phyloP scores from a whole-genome alignment of 2,329 filamentous ascomycete genomes.

The Lecanoromycetidae sp. region DNA sequence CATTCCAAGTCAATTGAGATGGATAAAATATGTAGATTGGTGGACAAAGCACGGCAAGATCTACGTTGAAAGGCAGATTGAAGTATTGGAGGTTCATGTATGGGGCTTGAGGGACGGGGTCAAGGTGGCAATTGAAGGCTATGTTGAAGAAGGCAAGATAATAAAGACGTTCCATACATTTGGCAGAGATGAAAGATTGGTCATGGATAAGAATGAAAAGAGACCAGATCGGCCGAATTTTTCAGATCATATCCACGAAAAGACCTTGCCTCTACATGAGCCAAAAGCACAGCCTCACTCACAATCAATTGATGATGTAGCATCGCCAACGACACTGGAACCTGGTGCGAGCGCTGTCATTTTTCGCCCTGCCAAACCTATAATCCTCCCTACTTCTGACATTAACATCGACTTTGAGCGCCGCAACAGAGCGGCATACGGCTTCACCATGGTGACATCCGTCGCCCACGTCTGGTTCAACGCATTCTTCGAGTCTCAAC shows the following conservation, averaged over 20 bases:
- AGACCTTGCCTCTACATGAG: background rate
- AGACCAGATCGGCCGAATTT: slow-evolving; percentile 41
- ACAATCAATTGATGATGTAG: slow-evolving; percentile 25
- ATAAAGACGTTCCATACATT: slow-evolving; percentile 81
- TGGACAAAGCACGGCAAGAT: slow-evolving; percentile 67
- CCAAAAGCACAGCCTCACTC: background rate
- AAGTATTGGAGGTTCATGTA: slow-evolving; percentile 77
- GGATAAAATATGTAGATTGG: slow-evolving; percentile 75
- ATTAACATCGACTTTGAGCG: slow-evolving; percentile 84
- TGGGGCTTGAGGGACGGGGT: slow-evolving; percentile 84
- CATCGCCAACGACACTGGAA: slow-evolving; percentile 28
- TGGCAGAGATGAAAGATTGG: slow-evolving; percentile 54
- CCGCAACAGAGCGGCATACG: slow-evolving; percentile 65
- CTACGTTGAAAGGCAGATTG: slow-evolving; percentile 71
- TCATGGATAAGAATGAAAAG: slow-evolving; percentile 50
- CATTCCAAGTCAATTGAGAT: slow-evolving; percentile 83
- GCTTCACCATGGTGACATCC: slow-evolving; percentile 79
- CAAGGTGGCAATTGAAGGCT: slow-evolving; percentile 75
- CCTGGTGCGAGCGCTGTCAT: slow-evolving; percentile 61
- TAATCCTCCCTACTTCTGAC: slow-evolving; percentile 69
- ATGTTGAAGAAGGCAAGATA: slow-evolving; percentile 72
- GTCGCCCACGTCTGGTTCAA: slow-evolving; percentile 98
- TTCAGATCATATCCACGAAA: slow-evolving; percentile 23
- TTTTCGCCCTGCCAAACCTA: slow-evolving; percentile 55
- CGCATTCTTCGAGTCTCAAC: slow-evolving; percentile 59